Evolutionary conservation across 768 basidiomycete genomes (phyloP), one percentile per base, ranked within the genome.

Genomic region (Cystobasidium tubakii): DNA sequence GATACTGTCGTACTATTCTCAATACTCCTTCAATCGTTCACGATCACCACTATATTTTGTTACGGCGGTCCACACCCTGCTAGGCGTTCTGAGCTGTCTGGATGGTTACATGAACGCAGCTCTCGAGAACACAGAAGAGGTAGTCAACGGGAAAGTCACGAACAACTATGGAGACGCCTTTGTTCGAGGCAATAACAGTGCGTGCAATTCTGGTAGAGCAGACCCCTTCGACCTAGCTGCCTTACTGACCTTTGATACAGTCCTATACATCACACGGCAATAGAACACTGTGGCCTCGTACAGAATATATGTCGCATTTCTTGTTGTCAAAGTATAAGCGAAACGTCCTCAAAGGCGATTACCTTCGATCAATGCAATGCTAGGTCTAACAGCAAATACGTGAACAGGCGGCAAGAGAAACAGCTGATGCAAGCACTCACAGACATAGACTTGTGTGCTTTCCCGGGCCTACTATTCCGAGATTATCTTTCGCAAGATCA

Each of bases 101-200:
- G 96, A 98, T 82, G 72, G 74, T 12, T 98, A 96, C 82, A 98
- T 99, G 96, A 98, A 98, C 82, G 95, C 98, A 63, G 96, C 92
- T 17, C 83, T 98, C 42, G 96, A 99, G 82, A 91, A 96, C 81
- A 96, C 94, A 1, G 92, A 96, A 82, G 96, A 99, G 82, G 88
- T 93, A 81, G 91, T 94, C 12, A 88, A 90, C 75, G 93, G 93
- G 1, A 78, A 82, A n/a, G 85, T 90, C 62, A 94, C 90, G 39
- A 95, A 94, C 21, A 76, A 77, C 74, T 97, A 95, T 78, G 93
- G 95, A 1, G 94, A 99, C 81, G 89, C 93, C 29, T 99, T 98
- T 82, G 90, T 99, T 75, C 84, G 92, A 57, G 92, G 92, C 39
- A 94, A 94, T 81, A 95, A 94, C 81, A 92, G 92, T 90, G 76